Percentiles rank a stretch among this genome's conserved stretches.
Evolutionary conservation across 2,329 filamentous ascomycete genomes (phyloP).

Genomic region (Hymenoscyphus fraxineus): DNA sequence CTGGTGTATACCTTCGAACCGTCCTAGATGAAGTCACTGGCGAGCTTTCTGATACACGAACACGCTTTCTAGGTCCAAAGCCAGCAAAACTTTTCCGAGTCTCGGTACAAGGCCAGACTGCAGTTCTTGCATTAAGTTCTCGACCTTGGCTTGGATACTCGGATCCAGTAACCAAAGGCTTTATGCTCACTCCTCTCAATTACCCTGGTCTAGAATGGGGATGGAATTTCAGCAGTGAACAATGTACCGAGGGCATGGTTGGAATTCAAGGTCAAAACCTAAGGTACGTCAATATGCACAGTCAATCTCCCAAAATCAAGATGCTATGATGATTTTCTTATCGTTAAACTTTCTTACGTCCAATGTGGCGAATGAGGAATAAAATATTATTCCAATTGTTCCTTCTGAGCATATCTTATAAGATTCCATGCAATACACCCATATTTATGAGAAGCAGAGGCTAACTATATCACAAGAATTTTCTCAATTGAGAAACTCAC

Average conservation of each 20-base stretch:
- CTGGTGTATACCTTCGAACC: conserved; percentile 91
- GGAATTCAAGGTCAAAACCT: conserved; percentile 86
- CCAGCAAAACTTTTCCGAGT: conserved; percentile 87
- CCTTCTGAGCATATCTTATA: conserved; percentile 69
- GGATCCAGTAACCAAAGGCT: conserved; percentile 79
- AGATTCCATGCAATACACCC: background rate
- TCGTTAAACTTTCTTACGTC: conserved; percentile 37
- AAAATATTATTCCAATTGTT: conserved; percentile 84
- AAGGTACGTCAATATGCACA: conserved; percentile 55
- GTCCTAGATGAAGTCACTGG: conserved; percentile 94
- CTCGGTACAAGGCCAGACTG: conserved; percentile 78
- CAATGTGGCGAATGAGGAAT: conserved; percentile 41
- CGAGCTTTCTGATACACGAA: conserved; percentile 89
- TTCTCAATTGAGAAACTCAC: conserved; percentile 86
- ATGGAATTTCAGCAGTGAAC: conserved; percentile 94
- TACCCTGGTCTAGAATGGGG: conserved; percentile 88
- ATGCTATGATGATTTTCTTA: conserved; percentile 43
- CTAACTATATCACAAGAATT: conserved; percentile 58
- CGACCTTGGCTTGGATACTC: conserved; percentile 96
- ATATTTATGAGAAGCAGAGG: conserved; percentile 12
- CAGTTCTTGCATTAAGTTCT: conserved; percentile 85
- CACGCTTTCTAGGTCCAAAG: conserved; percentile 89
- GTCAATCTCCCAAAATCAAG: background rate
- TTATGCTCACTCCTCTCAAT: conserved; percentile 87
- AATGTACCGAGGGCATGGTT: conserved; percentile 90